A percentile compares a stretch with the other conserved stretches of the same genome.
Conservation (phyloP, 495 filamentous ascomycete genomes). For the Trichoderma reesei region DNA sequence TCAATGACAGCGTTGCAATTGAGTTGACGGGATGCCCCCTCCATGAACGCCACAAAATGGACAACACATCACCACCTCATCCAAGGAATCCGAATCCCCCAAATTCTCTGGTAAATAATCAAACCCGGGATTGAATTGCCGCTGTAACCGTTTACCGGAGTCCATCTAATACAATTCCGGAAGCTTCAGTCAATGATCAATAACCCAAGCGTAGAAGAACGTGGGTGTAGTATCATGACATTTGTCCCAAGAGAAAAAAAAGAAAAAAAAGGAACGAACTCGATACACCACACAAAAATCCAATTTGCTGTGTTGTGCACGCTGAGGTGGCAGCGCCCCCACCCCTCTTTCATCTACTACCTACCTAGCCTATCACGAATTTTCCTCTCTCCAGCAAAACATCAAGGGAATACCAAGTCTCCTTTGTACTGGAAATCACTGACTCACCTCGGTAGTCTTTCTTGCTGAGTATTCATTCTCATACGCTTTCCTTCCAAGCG, state of each 20-base stretch:
- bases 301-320: neutral
- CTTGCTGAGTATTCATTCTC: too few species aligned
- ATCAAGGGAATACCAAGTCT: neutral
- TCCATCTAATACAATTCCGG: too few species aligned
- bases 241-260: neutral
- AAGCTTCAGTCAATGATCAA: too few species aligned
- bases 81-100: too few species aligned
- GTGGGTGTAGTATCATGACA: too few species aligned
- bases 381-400: neutral
- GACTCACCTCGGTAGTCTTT: too few species aligned
- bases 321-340: conserved; percentile 2
- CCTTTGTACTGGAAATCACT: too few species aligned
- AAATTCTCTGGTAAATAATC: too few species aligned
- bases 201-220: too few species aligned
- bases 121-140: too few species aligned
- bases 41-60: neutral
- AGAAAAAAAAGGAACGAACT: neutral
- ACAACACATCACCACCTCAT: conserved; percentile 8
- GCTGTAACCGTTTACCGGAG: too few species aligned
- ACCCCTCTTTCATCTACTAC: neutral
- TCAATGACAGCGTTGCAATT: conserved; percentile 36
- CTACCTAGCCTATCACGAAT: neutral
- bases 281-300: neutral
- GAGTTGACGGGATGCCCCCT: conserved; percentile 4
- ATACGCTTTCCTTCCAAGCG: neutral